Evolutionary conservation across 805 yeast species (phyloP).

Genomic region (Candida vaughaniae): DNA sequence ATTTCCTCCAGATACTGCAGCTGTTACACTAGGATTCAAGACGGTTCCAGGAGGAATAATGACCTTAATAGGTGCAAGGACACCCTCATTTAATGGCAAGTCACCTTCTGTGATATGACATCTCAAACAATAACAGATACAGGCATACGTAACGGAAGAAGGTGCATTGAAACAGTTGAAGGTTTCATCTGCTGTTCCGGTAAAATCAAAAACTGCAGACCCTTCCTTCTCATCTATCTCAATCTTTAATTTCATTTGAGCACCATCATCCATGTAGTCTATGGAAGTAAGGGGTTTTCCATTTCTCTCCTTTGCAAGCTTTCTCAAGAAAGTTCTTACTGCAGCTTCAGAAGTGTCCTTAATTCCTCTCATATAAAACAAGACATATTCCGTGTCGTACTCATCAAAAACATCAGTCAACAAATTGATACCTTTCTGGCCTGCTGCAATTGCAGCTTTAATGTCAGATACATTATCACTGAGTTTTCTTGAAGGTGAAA

Average conservation of each 20-base stretch:
- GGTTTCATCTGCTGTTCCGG: constrained; percentile 23
- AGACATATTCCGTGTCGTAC: constrained; percentile 58
- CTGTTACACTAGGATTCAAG: constrained; percentile 15
- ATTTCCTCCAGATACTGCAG: constrained; percentile 18
- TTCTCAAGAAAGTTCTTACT: constrained; percentile 43
- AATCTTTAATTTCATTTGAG: constrained; percentile 14
- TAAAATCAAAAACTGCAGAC: constrained; percentile 23
- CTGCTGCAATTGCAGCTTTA: constrained; percentile 85
- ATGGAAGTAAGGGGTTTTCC: constrained; percentile 22
- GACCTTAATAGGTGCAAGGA: constrained; percentile 13
- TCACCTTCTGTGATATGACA: constrained; percentile 18
- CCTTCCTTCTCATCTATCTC: constrained; percentile 17
- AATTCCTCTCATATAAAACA: constrained; percentile 77
- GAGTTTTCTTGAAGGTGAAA: constrained; percentile 18
- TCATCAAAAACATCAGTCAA: constrained; percentile 59
- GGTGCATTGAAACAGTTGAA: constrained; percentile 21
- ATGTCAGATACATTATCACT: constrained; percentile 45
- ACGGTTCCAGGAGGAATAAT: constrained; percentile 16
- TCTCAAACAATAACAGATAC: constrained; percentile 19
- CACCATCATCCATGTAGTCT: constrained; percentile 18
- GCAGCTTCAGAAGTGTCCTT: constrained; percentile 74
- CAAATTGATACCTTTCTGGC: constrained; percentile 73
- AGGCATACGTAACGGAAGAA: constrained; percentile 15
- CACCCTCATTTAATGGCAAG: constrained; percentile 21
- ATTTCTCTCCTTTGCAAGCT: constrained; percentile 38